phyloP scores from a whole-genome alignment of 2,329 filamentous ascomycete species.

The Coniella vitis region DNA sequence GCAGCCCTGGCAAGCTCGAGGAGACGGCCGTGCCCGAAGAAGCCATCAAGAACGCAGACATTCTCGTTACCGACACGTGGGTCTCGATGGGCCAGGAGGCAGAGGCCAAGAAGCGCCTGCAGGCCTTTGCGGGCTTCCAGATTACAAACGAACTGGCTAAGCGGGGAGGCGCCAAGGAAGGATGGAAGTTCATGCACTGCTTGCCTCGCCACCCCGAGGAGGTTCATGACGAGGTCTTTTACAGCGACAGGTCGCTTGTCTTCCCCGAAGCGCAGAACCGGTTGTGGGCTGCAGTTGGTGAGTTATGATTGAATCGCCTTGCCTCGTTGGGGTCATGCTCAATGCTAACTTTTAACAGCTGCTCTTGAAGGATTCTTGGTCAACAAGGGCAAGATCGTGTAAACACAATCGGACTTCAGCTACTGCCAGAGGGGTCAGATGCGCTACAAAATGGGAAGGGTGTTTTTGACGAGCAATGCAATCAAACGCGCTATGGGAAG shows the following conservation, averaged over 20 bases:
- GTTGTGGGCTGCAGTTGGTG: constrained; percentile 78
- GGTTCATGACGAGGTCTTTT: constrained; percentile 92
- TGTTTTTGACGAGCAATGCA: too few relatives aligned
- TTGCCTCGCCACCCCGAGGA: constrained; percentile 87
- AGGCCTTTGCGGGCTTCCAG: constrained; percentile 84
- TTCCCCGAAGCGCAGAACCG: constrained; percentile 94
- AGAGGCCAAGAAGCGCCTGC: constrained; percentile 68
- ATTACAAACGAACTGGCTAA: constrained; percentile 81
- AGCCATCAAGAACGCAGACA: constrained; percentile 75
- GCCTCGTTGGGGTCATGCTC: background rate
- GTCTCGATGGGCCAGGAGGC: constrained; percentile 96
- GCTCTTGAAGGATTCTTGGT: constrained; percentile 84
- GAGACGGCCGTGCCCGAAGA: constrained; percentile 80
- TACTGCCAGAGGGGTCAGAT: too few relatives aligned
- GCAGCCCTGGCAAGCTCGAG: constrained; percentile 56
- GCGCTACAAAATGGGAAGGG: background rate
- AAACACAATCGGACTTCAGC: constrained; percentile 12
- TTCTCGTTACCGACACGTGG: constrained; percentile 96
- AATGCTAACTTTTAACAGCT: constrained; percentile 35
- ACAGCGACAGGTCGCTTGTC: constrained; percentile 75
- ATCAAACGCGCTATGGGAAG: too few relatives aligned
- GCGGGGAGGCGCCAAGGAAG: constrained; percentile 75
- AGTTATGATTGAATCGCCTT: constrained; percentile 26
- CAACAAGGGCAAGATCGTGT: constrained; percentile 75
- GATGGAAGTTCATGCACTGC: constrained; percentile 99